These are phyloP conservation scores for Mycena rebaudengoi DNA, from an alignment of 768 basidiomycete genomes.

Conservation along the genomic window DNA sequence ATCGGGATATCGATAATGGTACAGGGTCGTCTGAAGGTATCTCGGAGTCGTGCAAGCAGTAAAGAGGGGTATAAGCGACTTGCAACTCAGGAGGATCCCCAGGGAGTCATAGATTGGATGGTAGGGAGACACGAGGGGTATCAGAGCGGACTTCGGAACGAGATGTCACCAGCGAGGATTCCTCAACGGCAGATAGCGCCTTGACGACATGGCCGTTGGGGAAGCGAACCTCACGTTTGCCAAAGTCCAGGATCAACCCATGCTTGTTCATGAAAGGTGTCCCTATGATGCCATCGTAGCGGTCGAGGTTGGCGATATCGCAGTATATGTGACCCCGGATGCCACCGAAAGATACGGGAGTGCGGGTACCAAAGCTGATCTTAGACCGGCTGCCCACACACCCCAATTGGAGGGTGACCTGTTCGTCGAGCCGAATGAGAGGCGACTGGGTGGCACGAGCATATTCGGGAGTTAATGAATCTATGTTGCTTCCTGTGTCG, in stretches of 20 bases:
- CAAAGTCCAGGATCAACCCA: neutral
- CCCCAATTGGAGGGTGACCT: slow-evolving; percentile 23
- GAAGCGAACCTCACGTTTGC: neutral
- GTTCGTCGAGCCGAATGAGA: slow-evolving; percentile 9
- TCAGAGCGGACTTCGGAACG: neutral
- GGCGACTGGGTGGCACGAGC: too few species aligned
- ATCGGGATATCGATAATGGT: too few species aligned
- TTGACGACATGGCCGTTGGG: neutral
- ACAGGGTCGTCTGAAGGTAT: too few species aligned
- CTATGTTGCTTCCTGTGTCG: slow-evolving; percentile 32
- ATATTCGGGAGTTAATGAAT: slow-evolving; percentile 31
- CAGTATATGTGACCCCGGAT: neutral
- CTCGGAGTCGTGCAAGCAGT: too few species aligned
- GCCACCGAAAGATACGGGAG: neutral
- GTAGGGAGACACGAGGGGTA: neutral
- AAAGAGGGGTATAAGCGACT: too few species aligned
- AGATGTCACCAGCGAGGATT: neutral
- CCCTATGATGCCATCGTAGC: neutral
- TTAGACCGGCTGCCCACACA: slow-evolving; percentile 18
- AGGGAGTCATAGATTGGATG: neutral
- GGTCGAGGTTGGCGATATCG: neutral
- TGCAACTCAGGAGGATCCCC: too few species aligned
- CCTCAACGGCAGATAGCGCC: neutral
- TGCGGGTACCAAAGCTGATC: neutral
- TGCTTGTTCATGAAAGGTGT: neutral